These are phyloP conservation scores for Boechera stricta DNA, from an alignment of 345 rosid species.

Conservation along the genomic window DNA sequence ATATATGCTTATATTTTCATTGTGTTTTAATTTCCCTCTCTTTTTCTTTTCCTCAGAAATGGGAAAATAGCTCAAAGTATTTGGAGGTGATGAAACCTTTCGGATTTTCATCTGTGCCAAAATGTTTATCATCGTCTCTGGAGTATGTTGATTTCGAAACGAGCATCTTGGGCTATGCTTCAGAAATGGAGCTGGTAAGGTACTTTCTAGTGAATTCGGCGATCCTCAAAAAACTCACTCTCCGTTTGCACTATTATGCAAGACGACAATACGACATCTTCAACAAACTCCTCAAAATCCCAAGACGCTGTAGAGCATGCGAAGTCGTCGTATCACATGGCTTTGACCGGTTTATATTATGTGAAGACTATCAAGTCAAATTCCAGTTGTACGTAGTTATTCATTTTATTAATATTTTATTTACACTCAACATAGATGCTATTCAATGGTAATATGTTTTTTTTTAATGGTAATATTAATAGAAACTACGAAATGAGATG, in stretches of 20 bases:
- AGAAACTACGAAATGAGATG: no score
- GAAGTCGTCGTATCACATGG: no score
- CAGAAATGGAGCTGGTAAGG: not conserved
- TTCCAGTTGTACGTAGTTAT: no score
- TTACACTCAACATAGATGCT: no score
- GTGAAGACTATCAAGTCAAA: no score
- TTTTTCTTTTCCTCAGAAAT: not conserved
- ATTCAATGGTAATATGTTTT: no score
- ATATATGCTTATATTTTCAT: not conserved
- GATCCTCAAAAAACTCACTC: slow-evolving; percentile 5
- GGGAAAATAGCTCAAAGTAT: not conserved
- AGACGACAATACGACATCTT: not conserved
- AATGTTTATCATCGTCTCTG: not conserved
- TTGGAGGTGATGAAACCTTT: not conserved
- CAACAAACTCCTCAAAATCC: not conserved
- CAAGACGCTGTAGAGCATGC: not conserved
- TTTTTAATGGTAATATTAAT: no score
- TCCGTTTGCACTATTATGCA: not conserved
- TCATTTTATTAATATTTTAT: no score
- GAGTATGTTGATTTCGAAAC: not conserved
- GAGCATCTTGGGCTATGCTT: not conserved
- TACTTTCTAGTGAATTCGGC: not conserved
- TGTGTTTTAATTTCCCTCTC: not conserved
- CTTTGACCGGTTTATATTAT: no score
- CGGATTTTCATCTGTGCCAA: not conserved